These are phyloP conservation scores for Crithidia bombi DNA, from an alignment of 208 protist genomes.

Conservation along the genomic window DNA sequence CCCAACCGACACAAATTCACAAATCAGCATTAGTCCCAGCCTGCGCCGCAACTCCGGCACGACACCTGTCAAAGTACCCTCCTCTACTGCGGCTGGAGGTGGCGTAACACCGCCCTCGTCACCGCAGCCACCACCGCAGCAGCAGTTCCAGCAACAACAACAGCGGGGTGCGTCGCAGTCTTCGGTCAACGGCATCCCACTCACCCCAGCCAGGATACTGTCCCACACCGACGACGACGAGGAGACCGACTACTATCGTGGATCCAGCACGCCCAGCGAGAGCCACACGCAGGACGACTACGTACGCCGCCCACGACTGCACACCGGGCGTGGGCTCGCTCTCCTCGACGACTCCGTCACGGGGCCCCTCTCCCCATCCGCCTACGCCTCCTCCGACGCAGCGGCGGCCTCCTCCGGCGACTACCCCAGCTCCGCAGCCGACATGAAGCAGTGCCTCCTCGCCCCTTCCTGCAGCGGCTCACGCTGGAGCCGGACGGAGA, in stretches of 20 bases:
- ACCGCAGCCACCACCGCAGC: background rate
- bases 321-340: constrained; percentile 36
- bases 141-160: background rate
- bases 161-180: constrained; percentile 5
- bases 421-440: background rate
- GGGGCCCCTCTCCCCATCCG: constrained; percentile 8
- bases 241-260: background rate
- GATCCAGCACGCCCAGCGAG: constrained; percentile 11
- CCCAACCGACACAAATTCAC: background rate
- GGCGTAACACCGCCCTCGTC: too few relatives aligned
- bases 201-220: background rate
- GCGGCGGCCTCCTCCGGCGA: background rate
- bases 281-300: background rate
- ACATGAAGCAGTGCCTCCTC: constrained; percentile 7
- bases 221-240: constrained; percentile 1
- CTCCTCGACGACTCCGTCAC: constrained; percentile 42
- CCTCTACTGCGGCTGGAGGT: background rate
- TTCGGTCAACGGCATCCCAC: background rate
- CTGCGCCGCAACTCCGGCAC: background rate
- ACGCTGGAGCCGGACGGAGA: constrained; percentile 22
- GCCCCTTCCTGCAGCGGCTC: background rate
- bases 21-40: background rate
- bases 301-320: background rate
- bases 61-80: background rate
- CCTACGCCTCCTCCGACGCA: background rate